Evolutionary conservation across 139 green algal species (phyloP), one percentile per base, ranked within the genome.

Genomic region (Diplosphaera chodatii): DNA sequence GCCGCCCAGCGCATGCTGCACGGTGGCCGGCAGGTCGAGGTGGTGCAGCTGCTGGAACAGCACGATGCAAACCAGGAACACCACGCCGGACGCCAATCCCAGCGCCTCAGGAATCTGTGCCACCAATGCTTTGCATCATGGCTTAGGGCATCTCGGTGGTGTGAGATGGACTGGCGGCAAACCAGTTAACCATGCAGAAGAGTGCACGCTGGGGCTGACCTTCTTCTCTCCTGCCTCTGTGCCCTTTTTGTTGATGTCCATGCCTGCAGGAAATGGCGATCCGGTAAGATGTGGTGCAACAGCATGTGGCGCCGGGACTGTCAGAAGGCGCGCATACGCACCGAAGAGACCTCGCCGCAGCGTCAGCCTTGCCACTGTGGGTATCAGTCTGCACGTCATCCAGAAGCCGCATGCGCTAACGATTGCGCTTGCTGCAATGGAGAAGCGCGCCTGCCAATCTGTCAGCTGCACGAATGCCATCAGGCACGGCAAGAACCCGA

Each of bases 1-100:
- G 21, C 31, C 59, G 16, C 33, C 27, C 63, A 67, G 29, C 29
- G 1, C 63, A 21, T 67, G 63, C 63, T 75, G 66, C 32, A 88
- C 33, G 1, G 91, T 25, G n/a, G 77, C 83, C 67, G 81, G 73
- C 6, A 85, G 80, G 71, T 95, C 88, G 6, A 92, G 87, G 68
- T 88, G 93, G 78, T 97, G 90, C 56, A 97, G 79, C 62, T 93
- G 86, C 86, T 98, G 88, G 67, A 97, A 96, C 63, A 91, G 78
- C 48, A 97, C 91, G 63, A 97, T 83, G 78, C 88, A 93, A 21
- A 96, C 81, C 40, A 98, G 80, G 76, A 94, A 97, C 0, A 97
- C 85, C n/a, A 93, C 86, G n/a, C 79, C 79, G 28, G 90, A 81
- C 0, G 89, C 95, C 21, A 99, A 86, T 1, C 95, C 95, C 0